Conservation (phyloP, 768 basidiomycete species). For the Ramaria rubella region DNA sequence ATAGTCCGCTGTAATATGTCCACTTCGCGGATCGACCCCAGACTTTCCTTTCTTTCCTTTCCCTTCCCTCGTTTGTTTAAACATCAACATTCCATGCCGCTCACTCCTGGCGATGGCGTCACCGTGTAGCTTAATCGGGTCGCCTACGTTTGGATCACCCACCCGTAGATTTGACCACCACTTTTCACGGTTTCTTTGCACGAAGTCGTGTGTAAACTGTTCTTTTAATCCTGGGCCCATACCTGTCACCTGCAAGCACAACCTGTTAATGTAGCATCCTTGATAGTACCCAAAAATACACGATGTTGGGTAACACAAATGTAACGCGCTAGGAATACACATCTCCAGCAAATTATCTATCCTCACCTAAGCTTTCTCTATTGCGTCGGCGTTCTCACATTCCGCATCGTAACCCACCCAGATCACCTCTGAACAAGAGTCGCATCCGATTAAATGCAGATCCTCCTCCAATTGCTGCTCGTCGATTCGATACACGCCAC, state of each 20-base stretch:
- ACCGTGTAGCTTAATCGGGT: neutral
- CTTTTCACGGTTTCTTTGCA: neutral
- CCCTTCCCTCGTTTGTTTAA: neutral
- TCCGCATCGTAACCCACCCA: slow-evolving; percentile 79
- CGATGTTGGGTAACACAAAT: neutral
- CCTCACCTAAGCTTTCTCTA: no score
- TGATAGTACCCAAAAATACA: neutral
- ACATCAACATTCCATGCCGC: neutral
- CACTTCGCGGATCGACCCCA: no score
- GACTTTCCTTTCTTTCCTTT: neutral
- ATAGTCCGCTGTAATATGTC: neutral
- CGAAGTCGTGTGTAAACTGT: neutral
- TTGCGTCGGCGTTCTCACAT: slow-evolving; percentile 2
- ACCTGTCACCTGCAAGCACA: neutral
- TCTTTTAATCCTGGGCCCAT: neutral
- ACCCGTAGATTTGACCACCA: neutral
- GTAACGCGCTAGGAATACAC: neutral
- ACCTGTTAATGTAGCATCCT: neutral
- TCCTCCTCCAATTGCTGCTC: slow-evolving; percentile 58
- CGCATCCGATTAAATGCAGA: slow-evolving; percentile 67
- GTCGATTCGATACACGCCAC: slow-evolving; percentile 55
- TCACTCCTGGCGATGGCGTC: neutral
- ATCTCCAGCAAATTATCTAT: neutral
- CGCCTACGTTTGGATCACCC: neutral
- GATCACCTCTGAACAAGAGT: slow-evolving; percentile 71